These are phyloP conservation scores for Pseudocercospora crystallina DNA, from an alignment of 2,329 filamentous ascomycete species.

Conservation along the genomic window DNA sequence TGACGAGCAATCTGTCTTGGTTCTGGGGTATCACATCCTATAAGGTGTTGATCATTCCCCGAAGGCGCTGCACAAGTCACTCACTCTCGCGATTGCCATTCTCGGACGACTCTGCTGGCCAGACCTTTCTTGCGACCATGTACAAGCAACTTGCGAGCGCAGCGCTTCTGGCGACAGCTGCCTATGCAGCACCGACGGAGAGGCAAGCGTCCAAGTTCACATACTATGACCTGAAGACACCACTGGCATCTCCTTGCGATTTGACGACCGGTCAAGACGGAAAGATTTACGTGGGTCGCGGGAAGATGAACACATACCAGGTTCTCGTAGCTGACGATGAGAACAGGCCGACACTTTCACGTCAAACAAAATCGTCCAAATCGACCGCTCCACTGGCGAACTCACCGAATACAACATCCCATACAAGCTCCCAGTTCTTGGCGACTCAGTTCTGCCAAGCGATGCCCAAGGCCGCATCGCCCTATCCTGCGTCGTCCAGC, in stretches of 20 bases:
- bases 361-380: constrained; percentile 26
- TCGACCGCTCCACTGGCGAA: constrained; percentile 18
- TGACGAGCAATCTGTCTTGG: background rate
- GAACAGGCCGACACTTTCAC: constrained; percentile 25
- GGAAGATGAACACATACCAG: background rate
- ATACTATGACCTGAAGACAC: constrained; percentile 18
- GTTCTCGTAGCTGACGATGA: too few species aligned
- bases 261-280: constrained; percentile 21
- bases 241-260: constrained; percentile 21
- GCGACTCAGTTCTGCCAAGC: constrained; percentile 19
- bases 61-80: too few species aligned
- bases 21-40: background rate
- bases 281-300: constrained; percentile 18
- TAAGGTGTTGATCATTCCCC: background rate
- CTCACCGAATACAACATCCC: constrained; percentile 23
- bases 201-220: constrained; percentile 21
- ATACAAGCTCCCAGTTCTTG: constrained; percentile 21
- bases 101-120: background rate
- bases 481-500: constrained; percentile 23
- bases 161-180: constrained; percentile 12
- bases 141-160: constrained; percentile 12
- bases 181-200: constrained; percentile 15
- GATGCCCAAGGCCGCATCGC: constrained; percentile 18
- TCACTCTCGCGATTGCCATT: background rate
- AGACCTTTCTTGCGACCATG: constrained; percentile 7